These are phyloP conservation scores for Cyclotella cryptica DNA, from an alignment of 108 stramenopile genomes.

Conservation along the genomic window DNA sequence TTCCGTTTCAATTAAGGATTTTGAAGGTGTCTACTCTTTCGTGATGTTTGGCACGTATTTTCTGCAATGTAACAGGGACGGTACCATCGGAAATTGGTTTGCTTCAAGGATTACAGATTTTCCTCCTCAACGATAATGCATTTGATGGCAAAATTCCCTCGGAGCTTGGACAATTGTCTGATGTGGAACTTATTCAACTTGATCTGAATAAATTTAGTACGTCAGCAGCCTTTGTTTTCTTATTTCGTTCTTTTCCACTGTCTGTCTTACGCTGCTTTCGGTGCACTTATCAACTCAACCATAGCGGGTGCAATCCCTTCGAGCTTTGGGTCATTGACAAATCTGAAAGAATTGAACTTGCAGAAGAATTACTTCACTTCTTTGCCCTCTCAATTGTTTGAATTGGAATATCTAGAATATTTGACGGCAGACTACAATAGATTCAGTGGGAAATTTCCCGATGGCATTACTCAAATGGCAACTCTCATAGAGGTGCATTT, in stretches of 20 bases:
- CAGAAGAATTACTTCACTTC: constrained; percentile 28
- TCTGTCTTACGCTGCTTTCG: not conserved
- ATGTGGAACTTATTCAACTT: constrained; percentile 8
- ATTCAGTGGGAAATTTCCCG: constrained; percentile 27
- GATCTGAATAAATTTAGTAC: constrained; percentile 18
- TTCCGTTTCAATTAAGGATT: not conserved
- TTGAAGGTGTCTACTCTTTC: not conserved
- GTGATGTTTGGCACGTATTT: not conserved
- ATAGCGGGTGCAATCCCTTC: constrained; percentile 28
- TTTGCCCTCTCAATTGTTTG: constrained; percentile 6
- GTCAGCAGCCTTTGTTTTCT: not conserved
- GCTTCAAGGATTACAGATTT: constrained; percentile 13
- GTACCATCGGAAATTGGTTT: constrained; percentile 40
- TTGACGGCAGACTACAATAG: constrained; percentile 9
- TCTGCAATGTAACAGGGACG: not conserved
- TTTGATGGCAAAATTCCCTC: constrained; percentile 17
- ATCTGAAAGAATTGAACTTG: constrained; percentile 18
- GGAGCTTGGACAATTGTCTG: constrained; percentile 7
- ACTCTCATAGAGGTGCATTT: constrained; percentile 19
- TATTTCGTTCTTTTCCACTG: not conserved
- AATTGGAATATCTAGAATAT: not conserved
- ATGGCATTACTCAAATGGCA: constrained; percentile 17
- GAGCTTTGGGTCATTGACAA: constrained; percentile 23
- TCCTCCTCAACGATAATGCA: constrained; percentile 22
- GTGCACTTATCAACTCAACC: not conserved